Percentiles rank a stretch among this genome's conserved stretches.
Conservation (phyloP, 441 rosid genomes). For the Kokia cookei region DNA sequence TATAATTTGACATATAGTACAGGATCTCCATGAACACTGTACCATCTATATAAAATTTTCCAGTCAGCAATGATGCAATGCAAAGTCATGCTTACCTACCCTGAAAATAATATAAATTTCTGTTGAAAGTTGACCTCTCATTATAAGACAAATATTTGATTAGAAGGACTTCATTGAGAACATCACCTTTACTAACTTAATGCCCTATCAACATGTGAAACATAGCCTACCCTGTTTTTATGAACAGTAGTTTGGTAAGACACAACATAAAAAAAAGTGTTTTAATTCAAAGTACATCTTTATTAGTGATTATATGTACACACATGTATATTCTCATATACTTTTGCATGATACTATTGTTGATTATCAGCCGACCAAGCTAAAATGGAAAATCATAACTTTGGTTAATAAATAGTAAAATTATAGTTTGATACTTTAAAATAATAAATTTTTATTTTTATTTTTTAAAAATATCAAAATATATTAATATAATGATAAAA, state of each 20-base stretch:
- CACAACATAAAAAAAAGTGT: neutral
- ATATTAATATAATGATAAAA: too few relatives aligned
- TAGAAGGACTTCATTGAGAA: neutral
- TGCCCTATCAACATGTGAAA: neutral
- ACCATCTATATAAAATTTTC: too few relatives aligned
- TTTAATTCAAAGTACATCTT: neutral
- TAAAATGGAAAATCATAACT: too few relatives aligned
- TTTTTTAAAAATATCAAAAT: too few relatives aligned
- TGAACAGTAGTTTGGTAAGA: neutral
- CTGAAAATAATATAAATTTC: neutral
- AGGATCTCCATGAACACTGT: too few relatives aligned
- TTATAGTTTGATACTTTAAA: too few relatives aligned
- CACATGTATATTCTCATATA: neutral
- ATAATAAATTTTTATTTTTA: too few relatives aligned
- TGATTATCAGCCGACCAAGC: constrained; percentile 6
- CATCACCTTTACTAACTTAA: neutral
- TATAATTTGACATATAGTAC: too few relatives aligned
- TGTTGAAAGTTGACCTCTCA: neutral
- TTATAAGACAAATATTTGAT: neutral
- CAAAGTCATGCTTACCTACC: neutral
- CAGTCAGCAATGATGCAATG: neutral
- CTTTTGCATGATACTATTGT: constrained; percentile 11
- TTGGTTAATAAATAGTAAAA: too few relatives aligned
- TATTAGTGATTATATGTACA: neutral
- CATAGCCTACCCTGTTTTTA: neutral